Conservation (phyloP, 192 early-diverging fungal genomes). For the Coemansia guatemalensis region DNA sequence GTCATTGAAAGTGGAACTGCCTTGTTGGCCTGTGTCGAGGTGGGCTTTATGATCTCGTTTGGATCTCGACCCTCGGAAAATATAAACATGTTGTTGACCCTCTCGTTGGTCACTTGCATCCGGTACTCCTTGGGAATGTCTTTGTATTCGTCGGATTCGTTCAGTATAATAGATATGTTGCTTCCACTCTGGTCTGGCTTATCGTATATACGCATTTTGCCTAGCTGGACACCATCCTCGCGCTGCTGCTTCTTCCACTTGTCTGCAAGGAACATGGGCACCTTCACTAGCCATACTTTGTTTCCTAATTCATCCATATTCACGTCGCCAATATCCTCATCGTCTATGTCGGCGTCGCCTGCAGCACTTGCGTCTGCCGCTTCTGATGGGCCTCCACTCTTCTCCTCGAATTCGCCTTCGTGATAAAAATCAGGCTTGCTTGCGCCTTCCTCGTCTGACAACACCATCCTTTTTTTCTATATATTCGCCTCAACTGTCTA, state of each 20-base stretch:
- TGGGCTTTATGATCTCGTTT: constrained; percentile 42
- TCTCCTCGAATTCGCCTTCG: constrained; percentile 22
- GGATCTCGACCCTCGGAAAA: constrained; percentile 64
- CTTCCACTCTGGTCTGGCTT: constrained; percentile 54
- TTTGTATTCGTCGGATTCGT: constrained; percentile 57
- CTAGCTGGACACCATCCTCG: constrained; percentile 69
- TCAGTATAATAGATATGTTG: constrained; percentile 68
- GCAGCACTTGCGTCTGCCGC: not conserved
- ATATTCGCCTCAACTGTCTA: not conserved
- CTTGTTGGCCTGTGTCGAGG: constrained; percentile 46
- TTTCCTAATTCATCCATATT: constrained; percentile 62
- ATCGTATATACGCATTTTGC: constrained; percentile 76
- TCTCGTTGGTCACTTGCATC: constrained; percentile 66
- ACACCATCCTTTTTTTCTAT: constrained; percentile 9
- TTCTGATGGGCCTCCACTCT: not conserved
- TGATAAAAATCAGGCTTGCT: constrained; percentile 39
- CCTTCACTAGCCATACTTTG: constrained; percentile 94
- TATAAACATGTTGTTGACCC: constrained; percentile 75
- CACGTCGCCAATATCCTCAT: constrained; percentile 73
- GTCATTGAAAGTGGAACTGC: constrained; percentile 56
- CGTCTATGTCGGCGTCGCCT: constrained; percentile 11
- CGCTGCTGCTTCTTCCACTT: constrained; percentile 69
- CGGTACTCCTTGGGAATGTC: constrained; percentile 84
- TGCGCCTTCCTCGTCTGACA: constrained; percentile 36
- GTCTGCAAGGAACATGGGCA: constrained; percentile 86